These are phyloP conservation scores for Candida pseudoviswanathii DNA, from an alignment of 1,139 yeast species.

Conservation along the genomic window DNA sequence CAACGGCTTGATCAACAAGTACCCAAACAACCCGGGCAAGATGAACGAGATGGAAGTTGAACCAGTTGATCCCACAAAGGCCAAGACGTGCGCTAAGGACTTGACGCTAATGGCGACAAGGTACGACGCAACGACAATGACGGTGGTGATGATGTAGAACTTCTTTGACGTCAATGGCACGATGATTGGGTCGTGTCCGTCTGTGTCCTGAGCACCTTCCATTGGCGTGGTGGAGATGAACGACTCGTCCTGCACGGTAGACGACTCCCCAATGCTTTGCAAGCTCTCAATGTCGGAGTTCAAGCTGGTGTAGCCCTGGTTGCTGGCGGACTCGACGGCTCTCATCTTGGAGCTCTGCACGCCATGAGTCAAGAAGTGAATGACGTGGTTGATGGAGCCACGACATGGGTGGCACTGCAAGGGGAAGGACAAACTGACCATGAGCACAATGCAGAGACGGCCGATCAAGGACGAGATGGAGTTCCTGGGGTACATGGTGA, in stretches of 20 bases:
- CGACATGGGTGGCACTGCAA: constrained; percentile 80
- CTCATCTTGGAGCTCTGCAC: constrained; percentile 19
- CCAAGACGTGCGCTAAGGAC: constrained; percentile 82
- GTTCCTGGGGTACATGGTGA: constrained; percentile 65
- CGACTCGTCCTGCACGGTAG: constrained; percentile 31
- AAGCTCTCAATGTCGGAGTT: constrained; percentile 26
- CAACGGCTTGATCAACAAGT: constrained; percentile 56
- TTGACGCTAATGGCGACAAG: constrained; percentile 74
- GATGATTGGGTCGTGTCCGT: constrained; percentile 51
- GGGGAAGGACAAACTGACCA: constrained; percentile 72
- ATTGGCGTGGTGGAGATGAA: constrained; percentile 50
- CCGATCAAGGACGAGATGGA: constrained; percentile 65
- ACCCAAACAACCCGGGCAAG: constrained; percentile 89
- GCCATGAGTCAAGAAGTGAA: constrained; percentile 50
- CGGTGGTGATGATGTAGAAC: constrained; percentile 66
- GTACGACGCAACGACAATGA: constrained; percentile 64
- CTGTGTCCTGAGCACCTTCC: constrained; percentile 54
- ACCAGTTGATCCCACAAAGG: constrained; percentile 94
- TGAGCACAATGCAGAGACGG: constrained; percentile 65
- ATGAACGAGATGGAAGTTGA: constrained; percentile 92
- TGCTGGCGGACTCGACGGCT: neutral
- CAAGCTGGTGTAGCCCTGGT: constrained; percentile 20
- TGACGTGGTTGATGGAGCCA: constrained; percentile 68
- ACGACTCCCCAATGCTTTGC: constrained; percentile 14
- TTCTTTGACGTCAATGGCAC: constrained; percentile 54